Evolutionary conservation across 1,139 yeast species (phyloP).

Genomic region (Yarrowia galli): DNA sequence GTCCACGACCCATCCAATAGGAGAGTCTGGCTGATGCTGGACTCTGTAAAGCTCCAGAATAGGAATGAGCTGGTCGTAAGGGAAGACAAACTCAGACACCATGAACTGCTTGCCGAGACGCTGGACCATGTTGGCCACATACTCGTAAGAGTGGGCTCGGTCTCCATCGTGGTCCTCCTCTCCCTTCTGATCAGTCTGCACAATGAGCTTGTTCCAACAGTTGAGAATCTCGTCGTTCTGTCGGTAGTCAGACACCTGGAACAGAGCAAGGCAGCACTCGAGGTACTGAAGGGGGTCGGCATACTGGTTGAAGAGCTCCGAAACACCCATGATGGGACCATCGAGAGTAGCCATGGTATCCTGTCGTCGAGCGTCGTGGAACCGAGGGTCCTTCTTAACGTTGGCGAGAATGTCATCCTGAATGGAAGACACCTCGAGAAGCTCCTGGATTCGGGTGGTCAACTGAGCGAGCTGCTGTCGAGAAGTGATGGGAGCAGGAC

Average conservation of each 20-base stretch:
- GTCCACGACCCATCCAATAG: conserved; percentile 65
- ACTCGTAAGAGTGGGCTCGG: conserved; percentile 45
- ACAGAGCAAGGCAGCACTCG: conserved; percentile 78
- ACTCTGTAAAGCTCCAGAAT: conserved; percentile 53
- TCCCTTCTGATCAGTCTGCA: conserved; percentile 44
- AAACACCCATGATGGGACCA: conserved; percentile 69
- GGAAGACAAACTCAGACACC: conserved; percentile 78
- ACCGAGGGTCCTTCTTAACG: conserved; percentile 65
- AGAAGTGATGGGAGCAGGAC: conserved; percentile 78
- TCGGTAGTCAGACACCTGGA: conserved; percentile 74
- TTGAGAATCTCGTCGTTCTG: conserved; percentile 52
- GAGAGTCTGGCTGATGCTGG: conserved; percentile 54
- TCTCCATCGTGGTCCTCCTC: conserved; percentile 48
- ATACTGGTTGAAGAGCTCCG: conserved; percentile 82
- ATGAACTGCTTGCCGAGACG: conserved; percentile 59
- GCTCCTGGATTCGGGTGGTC: conserved; percentile 73
- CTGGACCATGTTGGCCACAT: conserved; percentile 53
- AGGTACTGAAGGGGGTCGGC: conserved; percentile 89
- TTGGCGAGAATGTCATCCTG: conserved; percentile 80
- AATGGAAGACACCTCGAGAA: conserved; percentile 84
- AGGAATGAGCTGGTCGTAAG: conserved; percentile 74
- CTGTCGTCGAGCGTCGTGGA: conserved; percentile 56
- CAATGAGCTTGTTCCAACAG: conserved; percentile 52
- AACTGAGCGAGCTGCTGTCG: conserved; percentile 75
- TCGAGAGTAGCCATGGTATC: conserved; percentile 64